Evolutionary conservation across 2,329 filamentous ascomycete species (phyloP).

Genomic region (Trichoderma endophyticum): DNA sequence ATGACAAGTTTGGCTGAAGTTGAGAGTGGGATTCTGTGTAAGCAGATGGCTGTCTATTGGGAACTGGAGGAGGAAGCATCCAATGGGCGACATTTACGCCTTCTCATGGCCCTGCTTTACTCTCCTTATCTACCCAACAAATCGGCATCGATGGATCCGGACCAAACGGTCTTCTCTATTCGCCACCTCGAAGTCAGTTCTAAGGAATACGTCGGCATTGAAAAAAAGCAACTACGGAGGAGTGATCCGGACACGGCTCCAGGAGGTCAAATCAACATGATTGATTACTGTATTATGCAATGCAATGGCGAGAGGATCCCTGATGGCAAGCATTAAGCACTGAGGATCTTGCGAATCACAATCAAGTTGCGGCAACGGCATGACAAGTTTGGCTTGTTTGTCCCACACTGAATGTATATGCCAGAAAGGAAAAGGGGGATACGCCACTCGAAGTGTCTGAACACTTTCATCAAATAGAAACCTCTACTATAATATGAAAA

Average conservation of each 20-base stretch:
- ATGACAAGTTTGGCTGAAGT: constrained; percentile 67
- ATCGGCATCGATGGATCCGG: background rate
- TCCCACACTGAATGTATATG: background rate
- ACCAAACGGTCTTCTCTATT: background rate
- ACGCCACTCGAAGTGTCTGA: background rate
- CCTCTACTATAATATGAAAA: background rate
- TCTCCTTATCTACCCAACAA: too few species aligned
- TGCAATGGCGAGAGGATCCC: background rate
- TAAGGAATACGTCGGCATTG: background rate
- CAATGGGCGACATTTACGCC: background rate
- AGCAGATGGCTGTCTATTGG: background rate
- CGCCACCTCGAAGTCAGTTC: background rate
- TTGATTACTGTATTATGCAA: background rate
- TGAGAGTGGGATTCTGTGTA: background rate
- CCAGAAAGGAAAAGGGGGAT: background rate
- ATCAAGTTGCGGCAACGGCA: background rate
- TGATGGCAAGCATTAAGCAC: too few species aligned
- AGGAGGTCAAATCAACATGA: background rate
- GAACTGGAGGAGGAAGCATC: background rate
- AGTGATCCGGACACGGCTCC: background rate
- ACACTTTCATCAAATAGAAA: background rate
- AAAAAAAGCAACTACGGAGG: background rate
- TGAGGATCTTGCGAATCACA: background rate
- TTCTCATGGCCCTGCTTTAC: background rate
- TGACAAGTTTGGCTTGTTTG: background rate